Evolutionary conservation across 441 rosid species (phyloP).

Genomic region (Rhodomyrtus psidioides): DNA sequence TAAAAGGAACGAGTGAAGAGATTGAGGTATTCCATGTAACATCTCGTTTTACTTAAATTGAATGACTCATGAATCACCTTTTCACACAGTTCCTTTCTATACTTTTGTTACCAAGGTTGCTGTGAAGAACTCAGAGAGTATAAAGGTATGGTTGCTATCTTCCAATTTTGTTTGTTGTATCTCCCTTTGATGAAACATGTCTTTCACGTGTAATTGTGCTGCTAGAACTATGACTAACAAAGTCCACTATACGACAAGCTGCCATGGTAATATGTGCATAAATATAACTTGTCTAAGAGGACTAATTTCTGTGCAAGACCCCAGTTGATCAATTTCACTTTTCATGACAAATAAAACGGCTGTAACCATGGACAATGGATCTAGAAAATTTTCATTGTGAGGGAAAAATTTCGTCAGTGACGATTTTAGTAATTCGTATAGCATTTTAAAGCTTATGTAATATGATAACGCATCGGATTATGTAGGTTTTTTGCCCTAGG

Average conservation of each 20-base stretch:
- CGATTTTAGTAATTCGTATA: background rate
- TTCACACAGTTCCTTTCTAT: background rate
- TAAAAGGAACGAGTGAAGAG: constrained; percentile 65
- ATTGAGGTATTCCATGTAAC: constrained; percentile 41
- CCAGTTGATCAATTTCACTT: background rate
- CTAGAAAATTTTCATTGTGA: background rate
- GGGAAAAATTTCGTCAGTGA: background rate
- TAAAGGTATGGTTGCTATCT: constrained; percentile 47
- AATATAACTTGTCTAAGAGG: background rate
- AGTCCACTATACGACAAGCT: background rate
- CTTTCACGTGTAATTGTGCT: background rate
- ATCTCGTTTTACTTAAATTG: constrained; percentile 6
- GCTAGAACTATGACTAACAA: background rate
- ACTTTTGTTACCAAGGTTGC: constrained; percentile 38
- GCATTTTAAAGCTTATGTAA: background rate
- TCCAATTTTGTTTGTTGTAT: background rate
- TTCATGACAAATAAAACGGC: background rate
- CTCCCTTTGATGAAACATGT: background rate
- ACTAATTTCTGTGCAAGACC: background rate
- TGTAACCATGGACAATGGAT: background rate
- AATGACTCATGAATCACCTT: background rate
- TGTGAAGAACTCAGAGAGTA: constrained; percentile 41
- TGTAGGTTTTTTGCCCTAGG: background rate
- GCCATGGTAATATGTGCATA: background rate
- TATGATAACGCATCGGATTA: background rate